A percentile compares a stretch with the other conserved stretches of the same genome.
phyloP scores from a whole-genome alignment of 176 grass and related monocot genomes.

The Eremochloa ophiuroides region DNA sequence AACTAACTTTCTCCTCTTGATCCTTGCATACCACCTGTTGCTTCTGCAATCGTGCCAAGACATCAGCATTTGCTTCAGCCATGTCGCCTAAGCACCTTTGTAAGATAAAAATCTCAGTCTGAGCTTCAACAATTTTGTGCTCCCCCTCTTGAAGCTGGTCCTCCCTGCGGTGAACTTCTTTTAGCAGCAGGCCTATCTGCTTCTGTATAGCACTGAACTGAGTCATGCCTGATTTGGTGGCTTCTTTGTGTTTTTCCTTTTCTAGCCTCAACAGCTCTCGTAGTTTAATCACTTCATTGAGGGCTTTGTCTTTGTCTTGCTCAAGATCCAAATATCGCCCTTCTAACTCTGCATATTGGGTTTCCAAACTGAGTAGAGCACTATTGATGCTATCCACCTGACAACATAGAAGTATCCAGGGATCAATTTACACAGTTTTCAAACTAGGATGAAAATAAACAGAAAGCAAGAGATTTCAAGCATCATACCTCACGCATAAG shows the following conservation, averaged over 20 bases:
- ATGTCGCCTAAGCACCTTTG: conserved; percentile 66
- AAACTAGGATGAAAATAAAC: not conserved
- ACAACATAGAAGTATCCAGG: conserved; percentile 15
- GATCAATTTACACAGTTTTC: conserved; percentile 21
- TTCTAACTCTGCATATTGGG: conserved; percentile 66
- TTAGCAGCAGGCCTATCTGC: conserved; percentile 45
- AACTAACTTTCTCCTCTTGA: conserved; percentile 36
- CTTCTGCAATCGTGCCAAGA: conserved; percentile 27
- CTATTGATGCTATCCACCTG: conserved; percentile 77
- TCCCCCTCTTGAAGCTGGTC: conserved; percentile 65
- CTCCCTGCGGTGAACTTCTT: conserved; percentile 44
- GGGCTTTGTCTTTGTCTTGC: conserved; percentile 49
- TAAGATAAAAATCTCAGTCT: conserved; percentile 72
- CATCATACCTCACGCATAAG: conserved; percentile 67
- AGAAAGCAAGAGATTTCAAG: conserved; percentile 17
- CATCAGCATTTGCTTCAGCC: conserved; percentile 52
- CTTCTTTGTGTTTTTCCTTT: conserved; percentile 48
- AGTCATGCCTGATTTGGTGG: conserved; percentile 40
- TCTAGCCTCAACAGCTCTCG: conserved; percentile 52
- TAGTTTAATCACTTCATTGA: conserved; percentile 40
- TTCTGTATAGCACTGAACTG: conserved; percentile 45
- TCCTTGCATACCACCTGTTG: conserved; percentile 33
- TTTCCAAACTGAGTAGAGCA: conserved; percentile 62
- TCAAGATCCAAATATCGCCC: conserved; percentile 56
- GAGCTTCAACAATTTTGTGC: conserved; percentile 55